Percentiles rank a stretch among this genome's conserved stretches.
Conservation (phyloP, 179 eudicot species). For the Sideroxylon spinosum region DNA sequence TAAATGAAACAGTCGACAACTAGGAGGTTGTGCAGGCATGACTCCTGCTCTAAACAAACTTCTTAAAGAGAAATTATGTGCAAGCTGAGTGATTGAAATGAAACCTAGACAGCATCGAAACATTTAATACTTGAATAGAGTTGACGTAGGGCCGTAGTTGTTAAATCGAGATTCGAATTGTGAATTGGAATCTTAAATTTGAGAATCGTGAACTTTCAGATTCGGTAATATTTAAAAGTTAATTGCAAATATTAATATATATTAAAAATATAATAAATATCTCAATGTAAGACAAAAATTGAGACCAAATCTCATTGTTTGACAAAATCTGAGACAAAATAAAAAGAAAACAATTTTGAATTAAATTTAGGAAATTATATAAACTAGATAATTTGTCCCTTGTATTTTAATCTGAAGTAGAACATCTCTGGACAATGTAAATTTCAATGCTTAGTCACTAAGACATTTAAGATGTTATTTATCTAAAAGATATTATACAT, state of each 20-base stretch:
- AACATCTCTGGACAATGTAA: background rate
- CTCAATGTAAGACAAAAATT: too few relatives aligned
- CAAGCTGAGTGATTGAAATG: background rate
- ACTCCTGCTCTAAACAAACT: background rate
- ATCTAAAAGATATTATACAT: background rate
- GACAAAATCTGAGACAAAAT: too few relatives aligned
- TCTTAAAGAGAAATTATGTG: background rate
- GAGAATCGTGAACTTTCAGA: too few relatives aligned
- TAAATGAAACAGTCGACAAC: background rate
- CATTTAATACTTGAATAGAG: background rate
- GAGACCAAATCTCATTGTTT: too few relatives aligned
- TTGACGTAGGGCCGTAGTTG: too few relatives aligned
- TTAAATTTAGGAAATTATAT: background rate
- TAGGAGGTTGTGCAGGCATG: background rate
- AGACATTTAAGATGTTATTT: background rate
- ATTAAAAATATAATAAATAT: too few relatives aligned
- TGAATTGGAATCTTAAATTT: too few relatives aligned
- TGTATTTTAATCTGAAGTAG: background rate
- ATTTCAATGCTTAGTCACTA: background rate
- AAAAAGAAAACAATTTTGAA: too few relatives aligned
- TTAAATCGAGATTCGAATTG: too few relatives aligned
- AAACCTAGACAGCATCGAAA: background rate
- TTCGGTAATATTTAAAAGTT: too few relatives aligned
- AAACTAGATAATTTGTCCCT: background rate
- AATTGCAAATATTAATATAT: too few relatives aligned